Conservation (phyloP, 2,329 filamentous ascomycete genomes). For the Parascedosporium putredinis region DNA sequence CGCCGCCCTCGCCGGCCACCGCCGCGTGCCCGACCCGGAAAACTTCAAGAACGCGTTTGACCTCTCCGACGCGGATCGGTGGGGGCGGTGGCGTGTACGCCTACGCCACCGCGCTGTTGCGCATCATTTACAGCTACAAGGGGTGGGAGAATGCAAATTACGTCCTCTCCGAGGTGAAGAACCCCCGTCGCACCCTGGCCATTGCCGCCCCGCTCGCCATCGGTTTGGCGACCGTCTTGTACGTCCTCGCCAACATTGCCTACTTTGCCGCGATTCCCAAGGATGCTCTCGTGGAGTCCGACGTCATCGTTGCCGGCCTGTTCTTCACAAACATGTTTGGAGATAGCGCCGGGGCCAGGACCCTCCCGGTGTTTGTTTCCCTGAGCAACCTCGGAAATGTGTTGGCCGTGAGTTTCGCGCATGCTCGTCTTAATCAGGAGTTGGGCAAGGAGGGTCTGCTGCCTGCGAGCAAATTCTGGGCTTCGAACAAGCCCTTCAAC, state of each 20-base stretch:
- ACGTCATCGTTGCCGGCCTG: constrained; percentile 48
- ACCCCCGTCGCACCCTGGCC: constrained; percentile 41
- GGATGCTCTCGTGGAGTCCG: constrained; percentile 43
- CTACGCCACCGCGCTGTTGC: constrained; percentile 47
- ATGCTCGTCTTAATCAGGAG: constrained; percentile 51
- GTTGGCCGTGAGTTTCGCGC: constrained; percentile 48
- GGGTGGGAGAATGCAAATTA: constrained; percentile 58
- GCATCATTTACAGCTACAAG: constrained; percentile 51
- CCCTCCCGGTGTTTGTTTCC: constrained; percentile 46
- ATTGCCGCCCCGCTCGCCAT: constrained; percentile 49
- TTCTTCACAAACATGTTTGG: constrained; percentile 56
- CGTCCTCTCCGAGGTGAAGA: constrained; percentile 46
- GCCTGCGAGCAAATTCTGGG: constrained; percentile 57
- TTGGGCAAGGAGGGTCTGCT: constrained; percentile 60
- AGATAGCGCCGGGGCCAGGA: constrained; percentile 35
- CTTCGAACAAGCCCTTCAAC: constrained; percentile 57
- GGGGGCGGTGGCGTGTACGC: constrained; percentile 38
- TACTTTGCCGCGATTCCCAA: constrained; percentile 56
- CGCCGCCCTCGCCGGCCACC: constrained; percentile 41
- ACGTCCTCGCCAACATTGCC: constrained; percentile 53
- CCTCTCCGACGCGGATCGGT: constrained; percentile 30
- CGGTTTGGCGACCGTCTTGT: constrained; percentile 47
- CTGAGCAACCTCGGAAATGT: constrained; percentile 54
- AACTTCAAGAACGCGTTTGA: constrained; percentile 49
- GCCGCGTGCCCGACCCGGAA: constrained; percentile 35